phyloP scores from a whole-genome alignment of 2,329 filamentous ascomycete species.

The Neofusicoccum parvum region DNA sequence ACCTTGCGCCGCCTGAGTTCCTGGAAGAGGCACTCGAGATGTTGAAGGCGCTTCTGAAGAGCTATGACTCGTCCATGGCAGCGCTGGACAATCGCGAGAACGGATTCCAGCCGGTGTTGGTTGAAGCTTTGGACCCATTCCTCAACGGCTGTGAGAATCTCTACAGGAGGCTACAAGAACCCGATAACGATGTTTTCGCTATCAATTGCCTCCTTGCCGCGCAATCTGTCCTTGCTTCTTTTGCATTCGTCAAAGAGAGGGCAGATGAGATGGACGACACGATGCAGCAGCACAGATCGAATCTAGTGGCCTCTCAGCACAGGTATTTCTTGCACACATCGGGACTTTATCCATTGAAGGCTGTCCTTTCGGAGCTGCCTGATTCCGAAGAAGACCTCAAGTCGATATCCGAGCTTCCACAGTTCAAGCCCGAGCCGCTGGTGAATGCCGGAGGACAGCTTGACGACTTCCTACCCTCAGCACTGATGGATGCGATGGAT shows the following conservation, averaged over 20 bases:
- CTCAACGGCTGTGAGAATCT: slow-evolving; percentile 73
- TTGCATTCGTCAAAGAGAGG: slow-evolving; percentile 65
- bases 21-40: slow-evolving; percentile 78
- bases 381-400: slow-evolving; percentile 54
- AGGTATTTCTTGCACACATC: slow-evolving; percentile 74
- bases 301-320: slow-evolving; percentile 69
- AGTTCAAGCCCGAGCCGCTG: slow-evolving; percentile 65
- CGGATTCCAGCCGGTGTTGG: slow-evolving; percentile 74
- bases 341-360: slow-evolving; percentile 67
- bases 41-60: slow-evolving; percentile 77
- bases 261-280: slow-evolving; percentile 58
- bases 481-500: slow-evolving; percentile 87
- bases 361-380: slow-evolving; percentile 53
- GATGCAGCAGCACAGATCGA: slow-evolving; percentile 58
- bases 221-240: slow-evolving; percentile 57
- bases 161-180: slow-evolving; percentile 60
- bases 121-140: slow-evolving; percentile 84
- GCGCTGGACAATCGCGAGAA: slow-evolving; percentile 57
- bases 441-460: slow-evolving; percentile 71
- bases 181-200: slow-evolving; percentile 67
- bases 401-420: slow-evolving; percentile 56
- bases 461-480: slow-evolving; percentile 89
- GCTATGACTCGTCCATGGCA: slow-evolving; percentile 79
- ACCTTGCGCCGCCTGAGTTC: slow-evolving; percentile 79
- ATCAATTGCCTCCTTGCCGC: slow-evolving; percentile 71